Evolutionary conservation across 345 rosid genomes (phyloP), one percentile per base, ranked within the genome.

Genomic region (Aethionema arabicum): DNA sequence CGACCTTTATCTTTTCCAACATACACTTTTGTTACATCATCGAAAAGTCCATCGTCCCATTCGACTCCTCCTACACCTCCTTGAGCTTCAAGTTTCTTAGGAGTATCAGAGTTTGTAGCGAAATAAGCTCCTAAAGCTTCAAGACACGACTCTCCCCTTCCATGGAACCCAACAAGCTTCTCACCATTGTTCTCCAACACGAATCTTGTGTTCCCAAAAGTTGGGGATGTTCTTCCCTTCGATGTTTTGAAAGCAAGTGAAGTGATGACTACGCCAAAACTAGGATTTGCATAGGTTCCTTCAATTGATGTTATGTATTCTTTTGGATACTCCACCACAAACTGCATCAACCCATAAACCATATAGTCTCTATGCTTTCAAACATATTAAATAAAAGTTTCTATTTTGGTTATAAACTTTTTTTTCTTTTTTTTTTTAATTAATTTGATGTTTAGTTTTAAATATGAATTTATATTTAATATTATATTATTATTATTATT

Each of bases 221-320:
- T 32, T 3, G 30, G 41, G n/a, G 64, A 59, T 10, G 16, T 35
- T 45, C 31, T 33, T 6, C 52, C 52, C 14, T 1, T 7, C 0
- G 64, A 59, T 59, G 64, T 59, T 16, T 45, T 59, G 32, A 59
- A 59, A 41, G 44, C 52, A 31, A 59, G 64, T n/a, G 39, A 30
- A 10, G 64, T 59, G 3, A 59, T 33, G 3, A 10, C 47, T 4
- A 1, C 9, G 7, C 3, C 5, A 29, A 3, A 44, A 10, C 4
- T 4, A 0, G 29, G 40, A 12, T 10, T 3, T 10, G 50, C 62
- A 38, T 57, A 57, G n/a, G 63, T 42, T 42, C 51, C 63, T 44
- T 59, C 63, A 1, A 59, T 51, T 31, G 39, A 42, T 32, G 39
- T 42, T 39, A 59, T 59, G 39, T 59, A 43, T 43, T 59, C 63